phyloP scores from a whole-genome alignment of 352 stramenopile genomes.

The Globisporangium apiculatum region DNA sequence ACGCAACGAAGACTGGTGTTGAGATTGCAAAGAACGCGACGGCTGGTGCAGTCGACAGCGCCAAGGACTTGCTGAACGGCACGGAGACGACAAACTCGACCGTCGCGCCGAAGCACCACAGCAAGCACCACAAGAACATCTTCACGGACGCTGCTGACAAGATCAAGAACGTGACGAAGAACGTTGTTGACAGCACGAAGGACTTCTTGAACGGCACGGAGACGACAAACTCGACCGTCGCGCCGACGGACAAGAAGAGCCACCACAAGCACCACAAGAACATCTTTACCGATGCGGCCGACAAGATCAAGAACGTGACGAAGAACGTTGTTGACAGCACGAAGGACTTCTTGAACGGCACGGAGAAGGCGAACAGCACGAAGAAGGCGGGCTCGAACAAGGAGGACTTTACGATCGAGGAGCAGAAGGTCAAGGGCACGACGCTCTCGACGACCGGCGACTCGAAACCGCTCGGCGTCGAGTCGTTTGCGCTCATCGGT shows the following conservation, averaged over 20 bases:
- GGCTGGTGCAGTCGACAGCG: background rate
- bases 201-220: conserved; percentile 1
- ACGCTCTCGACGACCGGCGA: conserved; percentile 13
- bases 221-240: background rate
- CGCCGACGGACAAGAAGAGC: too few relatives aligned
- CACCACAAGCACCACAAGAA: conserved; percentile 9
- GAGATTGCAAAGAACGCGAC: background rate
- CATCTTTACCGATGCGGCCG: conserved; percentile 1
- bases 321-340: background rate
- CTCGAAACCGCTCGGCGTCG: conserved; percentile 7
- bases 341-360: background rate
- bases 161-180: conserved; percentile 6
- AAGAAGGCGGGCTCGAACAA: background rate
- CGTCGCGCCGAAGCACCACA: background rate
- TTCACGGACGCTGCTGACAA: conserved; percentile 1
- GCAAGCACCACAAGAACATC: conserved; percentile 12
- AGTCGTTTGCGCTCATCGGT: conserved; percentile 15
- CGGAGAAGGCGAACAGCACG: background rate
- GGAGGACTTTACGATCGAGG: conserved; percentile 4
- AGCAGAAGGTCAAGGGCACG: conserved; percentile 11
- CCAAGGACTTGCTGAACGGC: too few relatives aligned
- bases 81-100: background rate
- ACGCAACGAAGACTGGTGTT: background rate
- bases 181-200: background rate
- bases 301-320: conserved; percentile 7